Base-by-base conservation (phyloP, 805 yeast genomes). In the Brettanomyces anomalus region DNA sequence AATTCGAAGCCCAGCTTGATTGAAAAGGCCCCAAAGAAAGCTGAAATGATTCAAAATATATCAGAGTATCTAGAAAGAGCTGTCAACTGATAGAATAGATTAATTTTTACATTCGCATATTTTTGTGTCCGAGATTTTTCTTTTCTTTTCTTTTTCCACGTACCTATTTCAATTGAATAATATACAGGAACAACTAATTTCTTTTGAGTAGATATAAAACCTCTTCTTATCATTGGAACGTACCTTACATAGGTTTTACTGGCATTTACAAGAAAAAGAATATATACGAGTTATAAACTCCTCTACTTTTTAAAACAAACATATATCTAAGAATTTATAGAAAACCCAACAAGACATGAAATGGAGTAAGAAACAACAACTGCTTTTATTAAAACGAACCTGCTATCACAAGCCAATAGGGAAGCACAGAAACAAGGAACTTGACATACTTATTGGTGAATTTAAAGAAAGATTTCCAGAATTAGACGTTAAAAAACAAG, bases 1-100 rank as follows among this genome's bases (percentile, higher is more conserved):
- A 53, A 50, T 17, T 54, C 61, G 19, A 64, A 70, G 47, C 59
- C 61, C 35, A 59, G 53, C 21, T 37, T 48, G 36, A 69, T 70
- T 16, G 60, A 56, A 24, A 44, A 49, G 21, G 77, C 68, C 0
- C 50, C 61, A 2, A 66, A 59, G 39, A 75, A 73, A 50, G 61
- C 50, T 14, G 77, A 65, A 28, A 54, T 72, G 55, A 60, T 74
- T 15, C 65, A 60, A 7, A 70, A 66, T 45, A 71, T 75, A 18
- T 42, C 33, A 1, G 60, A 55, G 8, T 59, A 51, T 41, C 37
- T 52, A 45, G 36, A 19, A 15, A 17, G 41, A 30, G 24, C 16
- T 16, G 38, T 33, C 16, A 15, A 17, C 14, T 20, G 36, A 37
- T 5, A 7, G 13, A 24, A n/a, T n/a, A 8, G 8, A 8, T n/a